These are phyloP conservation scores for Hirsutella rhossiliensis DNA, from an alignment of 2,329 filamentous ascomycete species.

Conservation along the genomic window DNA sequence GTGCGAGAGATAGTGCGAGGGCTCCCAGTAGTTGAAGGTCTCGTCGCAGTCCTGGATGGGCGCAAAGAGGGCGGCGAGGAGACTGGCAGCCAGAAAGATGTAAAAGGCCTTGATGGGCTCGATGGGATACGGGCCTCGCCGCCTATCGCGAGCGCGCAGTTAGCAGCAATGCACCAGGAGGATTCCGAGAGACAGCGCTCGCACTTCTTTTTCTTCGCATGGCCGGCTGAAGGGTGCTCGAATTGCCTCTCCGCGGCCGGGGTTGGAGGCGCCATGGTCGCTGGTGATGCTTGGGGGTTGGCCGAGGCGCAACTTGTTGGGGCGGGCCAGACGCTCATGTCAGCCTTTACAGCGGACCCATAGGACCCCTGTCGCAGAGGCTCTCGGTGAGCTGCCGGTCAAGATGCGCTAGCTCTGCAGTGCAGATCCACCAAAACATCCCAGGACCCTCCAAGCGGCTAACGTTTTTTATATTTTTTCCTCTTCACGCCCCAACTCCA, in stretches of 20 bases:
- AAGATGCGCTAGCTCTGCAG: no score
- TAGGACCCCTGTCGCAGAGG: no score
- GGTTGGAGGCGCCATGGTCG: slow-evolving; percentile 27
- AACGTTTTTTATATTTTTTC: no score
- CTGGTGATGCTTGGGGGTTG: slow-evolving; percentile 1
- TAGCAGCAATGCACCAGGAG: neutral
- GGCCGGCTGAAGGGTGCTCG: slow-evolving; percentile 34
- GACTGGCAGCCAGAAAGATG: slow-evolving; percentile 61
- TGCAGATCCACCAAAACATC: no score
- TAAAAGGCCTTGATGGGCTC: slow-evolving; percentile 70
- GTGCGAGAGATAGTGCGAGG: slow-evolving; percentile 85
- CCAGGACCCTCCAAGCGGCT: no score
- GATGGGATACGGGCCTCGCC: slow-evolving; percentile 47
- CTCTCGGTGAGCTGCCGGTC: no score
- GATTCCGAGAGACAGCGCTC: slow-evolving; percentile 1
- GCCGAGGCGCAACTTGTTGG: neutral
- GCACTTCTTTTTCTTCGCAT: slow-evolving; percentile 43
- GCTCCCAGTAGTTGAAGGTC: slow-evolving; percentile 99
- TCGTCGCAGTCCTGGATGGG: slow-evolving; percentile 98
- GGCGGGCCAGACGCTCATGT: neutral
- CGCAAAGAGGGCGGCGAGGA: slow-evolving; percentile 66
- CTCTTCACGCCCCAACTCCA: neutral
- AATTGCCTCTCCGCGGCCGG: slow-evolving; percentile 22
- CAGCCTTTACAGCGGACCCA: no score
- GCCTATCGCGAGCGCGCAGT: slow-evolving; percentile 16